These are phyloP conservation scores for Bacidia rubella DNA, from an alignment of 495 filamentous ascomycete species.

Conservation along the genomic window DNA sequence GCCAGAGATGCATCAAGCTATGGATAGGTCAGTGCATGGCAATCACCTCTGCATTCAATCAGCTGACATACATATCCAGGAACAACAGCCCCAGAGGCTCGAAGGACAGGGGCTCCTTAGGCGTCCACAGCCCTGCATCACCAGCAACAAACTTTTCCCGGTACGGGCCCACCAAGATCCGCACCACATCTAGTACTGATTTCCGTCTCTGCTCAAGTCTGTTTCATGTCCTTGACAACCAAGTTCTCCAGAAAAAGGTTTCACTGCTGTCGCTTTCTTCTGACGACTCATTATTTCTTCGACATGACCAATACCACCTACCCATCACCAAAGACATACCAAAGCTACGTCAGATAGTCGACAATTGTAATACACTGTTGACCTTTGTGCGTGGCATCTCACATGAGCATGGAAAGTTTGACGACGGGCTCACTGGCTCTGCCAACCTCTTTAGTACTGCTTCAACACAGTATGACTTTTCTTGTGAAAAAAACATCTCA, in stretches of 20 bases:
- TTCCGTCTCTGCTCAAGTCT: slow-evolving; percentile 5
- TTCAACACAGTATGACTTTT: slow-evolving; percentile 1
- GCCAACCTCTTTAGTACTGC: neutral
- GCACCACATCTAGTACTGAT: neutral
- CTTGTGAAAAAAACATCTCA: slow-evolving; percentile 11
- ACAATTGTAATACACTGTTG: slow-evolving; percentile 10
- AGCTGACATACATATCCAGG: neutral
- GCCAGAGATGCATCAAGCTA: slow-evolving; percentile 3
- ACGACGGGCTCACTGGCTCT: neutral
- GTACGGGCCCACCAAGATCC: too few relatives aligned
- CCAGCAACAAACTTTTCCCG: neutral
- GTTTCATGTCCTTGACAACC: slow-evolving; percentile 12
- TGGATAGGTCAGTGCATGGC: neutral
- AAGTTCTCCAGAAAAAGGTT: neutral
- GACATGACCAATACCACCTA: slow-evolving; percentile 6
- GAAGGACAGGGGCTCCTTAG: neutral
- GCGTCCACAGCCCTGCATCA: neutral
- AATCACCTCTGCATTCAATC: neutral
- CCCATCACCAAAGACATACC: slow-evolving; percentile 4
- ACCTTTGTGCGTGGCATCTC: slow-evolving; percentile 5
- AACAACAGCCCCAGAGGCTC: neutral
- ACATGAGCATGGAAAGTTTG: neutral
- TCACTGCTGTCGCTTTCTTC: slow-evolving; percentile 7
- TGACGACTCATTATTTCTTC: slow-evolving; percentile 15
- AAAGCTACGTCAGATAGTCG: slow-evolving; percentile 8